These are phyloP conservation scores for Orbilia oligospora DNA, from an alignment of 2,329 filamentous ascomycete species.

Conservation along the genomic window DNA sequence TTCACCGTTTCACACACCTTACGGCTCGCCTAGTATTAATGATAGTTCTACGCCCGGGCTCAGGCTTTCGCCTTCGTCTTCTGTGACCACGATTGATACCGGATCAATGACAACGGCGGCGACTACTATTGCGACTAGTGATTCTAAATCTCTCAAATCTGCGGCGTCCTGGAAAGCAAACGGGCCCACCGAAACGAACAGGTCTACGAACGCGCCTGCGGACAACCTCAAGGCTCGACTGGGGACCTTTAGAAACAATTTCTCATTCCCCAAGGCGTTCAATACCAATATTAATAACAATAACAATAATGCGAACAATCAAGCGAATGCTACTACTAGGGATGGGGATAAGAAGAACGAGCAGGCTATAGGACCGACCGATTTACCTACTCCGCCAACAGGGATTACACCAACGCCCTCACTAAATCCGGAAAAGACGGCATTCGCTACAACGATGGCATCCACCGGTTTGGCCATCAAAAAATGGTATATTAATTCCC, in stretches of 20 bases:
- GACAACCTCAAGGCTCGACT: conserved; percentile 39
- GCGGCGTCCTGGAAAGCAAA: conserved; percentile 27
- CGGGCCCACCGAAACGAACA: conserved; percentile 23
- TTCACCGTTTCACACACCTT: conserved; percentile 46
- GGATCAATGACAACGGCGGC: conserved; percentile 30
- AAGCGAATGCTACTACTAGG: not conserved
- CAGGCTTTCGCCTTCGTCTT: conserved; percentile 44
- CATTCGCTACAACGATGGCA: conserved; percentile 67
- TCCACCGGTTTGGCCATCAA: conserved; percentile 73
- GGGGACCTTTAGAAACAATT: conserved; percentile 51
- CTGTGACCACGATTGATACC: conserved; percentile 42
- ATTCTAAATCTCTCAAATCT: conserved; percentile 34
- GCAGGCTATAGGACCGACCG: not conserved
- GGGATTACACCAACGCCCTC: conserved; percentile 45
- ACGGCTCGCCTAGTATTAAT: conserved; percentile 32
- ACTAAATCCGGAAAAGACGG: conserved; percentile 66
- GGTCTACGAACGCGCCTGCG: conserved; percentile 31
- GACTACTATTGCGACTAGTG: conserved; percentile 28
- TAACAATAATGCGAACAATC: conserved; percentile 28
- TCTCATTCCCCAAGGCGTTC: conserved; percentile 55
- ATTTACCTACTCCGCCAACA: conserved; percentile 5
- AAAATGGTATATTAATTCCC: conserved; percentile 71
- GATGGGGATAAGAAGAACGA: conserved; percentile 11
- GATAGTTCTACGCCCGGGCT: conserved; percentile 13
- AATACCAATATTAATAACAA: conserved; percentile 37